Percentiles rank a stretch among this genome's conserved stretches.
Evolutionary conservation across 1,284 basidiomycete species (phyloP).

Genomic region (Marasmius tenuissimus): DNA sequence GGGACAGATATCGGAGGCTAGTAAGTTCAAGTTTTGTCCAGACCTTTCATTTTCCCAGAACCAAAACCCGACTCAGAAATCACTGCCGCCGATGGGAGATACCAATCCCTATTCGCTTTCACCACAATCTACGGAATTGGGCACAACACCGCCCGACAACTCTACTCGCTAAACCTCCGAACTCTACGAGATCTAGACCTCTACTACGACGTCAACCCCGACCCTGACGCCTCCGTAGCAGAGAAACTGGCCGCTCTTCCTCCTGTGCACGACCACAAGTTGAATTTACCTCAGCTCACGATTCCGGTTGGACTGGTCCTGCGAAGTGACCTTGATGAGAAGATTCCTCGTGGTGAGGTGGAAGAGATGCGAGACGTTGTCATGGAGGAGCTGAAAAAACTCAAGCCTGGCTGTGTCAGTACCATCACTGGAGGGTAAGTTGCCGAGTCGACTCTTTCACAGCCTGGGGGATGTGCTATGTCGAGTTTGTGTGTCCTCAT

Average conservation of each 20-base stretch:
- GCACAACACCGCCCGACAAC: constrained; percentile 57
- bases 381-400: constrained; percentile 50
- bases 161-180: constrained; percentile 62
- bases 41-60: not conserved
- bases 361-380: constrained; percentile 64
- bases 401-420: constrained; percentile 61
- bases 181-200: constrained; percentile 61
- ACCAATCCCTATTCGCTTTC: constrained; percentile 55
- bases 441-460: not conserved
- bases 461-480: no score
- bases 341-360: constrained; percentile 67
- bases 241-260: constrained; percentile 5
- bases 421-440: constrained; percentile 73
- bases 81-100: constrained; percentile 50
- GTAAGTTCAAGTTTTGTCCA: constrained; percentile 34
- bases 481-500: not conserved
- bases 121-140: constrained; percentile 74
- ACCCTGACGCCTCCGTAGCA: constrained; percentile 9
- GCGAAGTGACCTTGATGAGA: constrained; percentile 47
- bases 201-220: constrained; percentile 53
- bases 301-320: constrained; percentile 53
- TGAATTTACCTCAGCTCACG: constrained; percentile 32
- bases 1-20: constrained; percentile 59
- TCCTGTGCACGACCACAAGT: not conserved
- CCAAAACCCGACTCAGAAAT: constrained; percentile 35